Base-by-base conservation (phyloP, 345 rosid genomes). In the Balakata baccata region DNA sequence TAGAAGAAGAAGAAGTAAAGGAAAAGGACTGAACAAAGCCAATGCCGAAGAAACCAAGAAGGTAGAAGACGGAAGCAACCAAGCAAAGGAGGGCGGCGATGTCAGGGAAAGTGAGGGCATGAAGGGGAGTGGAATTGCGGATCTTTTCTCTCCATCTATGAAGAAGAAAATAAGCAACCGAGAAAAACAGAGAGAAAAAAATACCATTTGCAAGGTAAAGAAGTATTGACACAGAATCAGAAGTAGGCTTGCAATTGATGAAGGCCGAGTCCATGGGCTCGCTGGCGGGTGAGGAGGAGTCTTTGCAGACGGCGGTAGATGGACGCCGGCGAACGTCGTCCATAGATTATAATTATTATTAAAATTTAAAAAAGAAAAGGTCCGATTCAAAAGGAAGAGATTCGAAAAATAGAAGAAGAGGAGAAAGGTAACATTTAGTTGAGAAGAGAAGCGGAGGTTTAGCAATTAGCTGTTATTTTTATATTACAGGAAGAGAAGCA, bases 81-180 rank as follows among this genome's bases (percentile, higher is more conserved):
- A 93, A 84, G 50, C 93, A 86, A 70, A 91, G 66, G 29, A 93
- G 76, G 70, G 95, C 97, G 37, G 83, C 88, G 69, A 91, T 87
- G 66, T 93, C 98, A 37, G 94, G 76, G 65, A 89, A 68, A 8
- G 89, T 90, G 62, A 92, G 89, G 60, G 88, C 87, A 66, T 92
- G 98, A 64, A 93, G 98, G 12, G 97, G 98, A 0, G 92, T 84
- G 41, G 90, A 87, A 79, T 62, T 84, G 41, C 95, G 97, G 88
- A 89, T 92, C 93, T 92, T 92, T 65, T 92, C 94, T 25, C 97
- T 90, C 98, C 98, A 93, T 4, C 98, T 82, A 51, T 61, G 84
- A 65, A 87, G 89, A 59, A 89, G 87, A 60, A 82, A 89, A 71
- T 78, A 86, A 41, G 84, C 86, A 3, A 79, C 78, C 11, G 86